These are phyloP conservation scores for Aspergillus steynii DNA, from an alignment of 495 filamentous ascomycete species.

Conservation along the genomic window DNA sequence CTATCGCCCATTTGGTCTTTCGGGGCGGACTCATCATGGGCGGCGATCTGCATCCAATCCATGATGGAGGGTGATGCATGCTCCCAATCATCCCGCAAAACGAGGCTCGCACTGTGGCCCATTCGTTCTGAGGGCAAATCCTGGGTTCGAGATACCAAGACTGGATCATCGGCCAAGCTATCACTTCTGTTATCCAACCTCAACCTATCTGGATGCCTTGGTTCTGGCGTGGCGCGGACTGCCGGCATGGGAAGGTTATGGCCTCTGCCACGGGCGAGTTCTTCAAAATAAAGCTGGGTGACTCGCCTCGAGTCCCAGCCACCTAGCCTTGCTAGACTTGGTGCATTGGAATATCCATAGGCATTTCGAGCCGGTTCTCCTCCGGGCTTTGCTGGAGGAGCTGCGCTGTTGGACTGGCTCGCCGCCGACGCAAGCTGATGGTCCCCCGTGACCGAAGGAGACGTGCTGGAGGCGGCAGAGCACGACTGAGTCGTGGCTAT, in stretches of 20 bases:
- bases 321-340: conserved; percentile 51
- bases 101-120: conserved; percentile 44
- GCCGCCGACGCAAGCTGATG: conserved; percentile 20
- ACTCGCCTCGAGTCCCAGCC: conserved; percentile 56
- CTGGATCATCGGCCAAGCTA: conserved; percentile 40
- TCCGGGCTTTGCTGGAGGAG: conserved; percentile 10
- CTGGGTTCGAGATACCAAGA: conserved; percentile 32
- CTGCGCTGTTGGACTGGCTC: conserved; percentile 20
- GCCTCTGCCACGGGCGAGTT: conserved; percentile 43
- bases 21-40: conserved; percentile 35
- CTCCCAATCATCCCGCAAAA: conserved; percentile 52
- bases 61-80: conserved; percentile 57
- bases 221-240: conserved; percentile 22
- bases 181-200: conserved; percentile 22
- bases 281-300: conserved; percentile 54
- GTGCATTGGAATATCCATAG: conserved; percentile 28
- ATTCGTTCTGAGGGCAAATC: conserved; percentile 22
- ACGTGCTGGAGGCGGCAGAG: conserved; percentile 35
- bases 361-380: conserved; percentile 1
- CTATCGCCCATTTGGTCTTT: conserved; percentile 19
- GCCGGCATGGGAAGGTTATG: conserved; percentile 24
- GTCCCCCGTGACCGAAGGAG: conserved; percentile 24
- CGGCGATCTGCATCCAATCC: conserved; percentile 55
- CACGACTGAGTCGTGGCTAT: conserved; percentile 32
- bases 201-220: conserved; percentile 12